These are phyloP conservation scores for Salix caprea DNA, from an alignment of 345 rosid genomes.

Conservation along the genomic window DNA sequence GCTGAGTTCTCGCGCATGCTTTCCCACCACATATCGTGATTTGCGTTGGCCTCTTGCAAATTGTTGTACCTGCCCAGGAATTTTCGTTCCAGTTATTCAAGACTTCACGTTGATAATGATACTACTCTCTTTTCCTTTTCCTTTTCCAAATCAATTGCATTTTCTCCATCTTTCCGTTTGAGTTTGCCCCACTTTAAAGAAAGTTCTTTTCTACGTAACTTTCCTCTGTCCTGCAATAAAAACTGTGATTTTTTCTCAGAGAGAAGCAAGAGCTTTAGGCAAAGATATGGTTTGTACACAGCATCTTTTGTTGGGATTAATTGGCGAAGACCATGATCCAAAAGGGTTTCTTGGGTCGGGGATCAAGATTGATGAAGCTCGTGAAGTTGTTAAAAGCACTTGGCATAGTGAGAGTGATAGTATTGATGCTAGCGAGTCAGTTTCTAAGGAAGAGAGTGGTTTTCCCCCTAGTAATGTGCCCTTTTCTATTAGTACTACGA, in stretches of 20 bases:
- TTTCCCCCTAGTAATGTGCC: constrained; percentile 44
- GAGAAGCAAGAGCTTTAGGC: constrained; percentile 71
- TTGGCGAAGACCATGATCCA: constrained; percentile 75
- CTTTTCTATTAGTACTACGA: constrained; percentile 68
- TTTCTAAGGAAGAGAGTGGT: constrained; percentile 1
- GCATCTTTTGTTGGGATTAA: constrained; percentile 73
- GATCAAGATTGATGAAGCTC: constrained; percentile 58
- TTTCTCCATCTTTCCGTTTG: background rate
- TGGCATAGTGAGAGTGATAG: constrained; percentile 40
- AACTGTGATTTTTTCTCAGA: constrained; percentile 74
- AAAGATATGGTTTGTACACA: constrained; percentile 78
- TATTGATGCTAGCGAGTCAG: constrained; percentile 17
- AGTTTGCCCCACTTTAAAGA: too few relatives aligned
- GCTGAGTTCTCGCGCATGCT: background rate
- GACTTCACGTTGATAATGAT: background rate
- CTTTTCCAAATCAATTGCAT: background rate
- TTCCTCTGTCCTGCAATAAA: constrained; percentile 27
- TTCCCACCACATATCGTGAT: background rate
- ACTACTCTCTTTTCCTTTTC: background rate
- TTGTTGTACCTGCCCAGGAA: background rate
- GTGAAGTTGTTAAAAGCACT: constrained; percentile 61
- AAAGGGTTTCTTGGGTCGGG: constrained; percentile 80
- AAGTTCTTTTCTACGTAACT: too few relatives aligned
- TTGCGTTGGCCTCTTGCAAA: background rate
- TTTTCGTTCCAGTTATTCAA: background rate